A percentile compares a stretch with the other conserved stretches of the same genome.
Evolutionary conservation across 305 asterid species (phyloP).

Genomic region (Fraxinus dipetala): DNA sequence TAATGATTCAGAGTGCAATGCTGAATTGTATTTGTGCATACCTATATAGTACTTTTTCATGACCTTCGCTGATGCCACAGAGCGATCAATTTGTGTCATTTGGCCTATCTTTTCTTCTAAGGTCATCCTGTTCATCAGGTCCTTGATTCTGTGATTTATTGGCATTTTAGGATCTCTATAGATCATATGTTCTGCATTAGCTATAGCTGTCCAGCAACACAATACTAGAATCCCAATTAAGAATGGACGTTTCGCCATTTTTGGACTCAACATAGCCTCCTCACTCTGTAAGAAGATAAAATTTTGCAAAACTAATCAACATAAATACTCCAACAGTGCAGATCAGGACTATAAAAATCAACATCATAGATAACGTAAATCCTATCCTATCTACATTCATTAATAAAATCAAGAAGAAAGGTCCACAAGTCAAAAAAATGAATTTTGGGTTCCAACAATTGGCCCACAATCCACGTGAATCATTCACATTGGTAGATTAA

Average conservation of each 20-base stretch:
- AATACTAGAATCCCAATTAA: constrained; percentile 26
- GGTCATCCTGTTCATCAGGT: constrained; percentile 51
- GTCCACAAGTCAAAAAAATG: not conserved
- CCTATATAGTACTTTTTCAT: constrained; percentile 53
- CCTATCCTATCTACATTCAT: not conserved
- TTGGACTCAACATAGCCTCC: constrained; percentile 3
- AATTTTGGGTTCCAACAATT: not conserved
- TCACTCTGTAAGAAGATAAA: not conserved
- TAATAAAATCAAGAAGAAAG: not conserved
- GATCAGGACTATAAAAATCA: not conserved
- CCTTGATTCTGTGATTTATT: constrained; percentile 34
- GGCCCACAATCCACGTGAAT: not conserved
- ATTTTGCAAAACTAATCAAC: not conserved
- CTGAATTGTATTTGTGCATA: not conserved
- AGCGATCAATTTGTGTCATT: constrained; percentile 60
- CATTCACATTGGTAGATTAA: not conserved
- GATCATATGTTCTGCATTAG: constrained; percentile 32
- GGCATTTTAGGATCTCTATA: constrained; percentile 54
- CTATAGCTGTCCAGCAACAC: constrained; percentile 20
- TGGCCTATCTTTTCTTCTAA: constrained; percentile 66
- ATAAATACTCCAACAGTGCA: not conserved
- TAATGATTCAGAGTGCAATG: not conserved
- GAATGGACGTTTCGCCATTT: constrained; percentile 28
- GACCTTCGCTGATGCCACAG: constrained; percentile 44
- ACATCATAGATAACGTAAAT: not conserved